Evolutionary conservation across 129 eudicot genomes (phyloP).

Genomic region (Flaveria linearis): DNA sequence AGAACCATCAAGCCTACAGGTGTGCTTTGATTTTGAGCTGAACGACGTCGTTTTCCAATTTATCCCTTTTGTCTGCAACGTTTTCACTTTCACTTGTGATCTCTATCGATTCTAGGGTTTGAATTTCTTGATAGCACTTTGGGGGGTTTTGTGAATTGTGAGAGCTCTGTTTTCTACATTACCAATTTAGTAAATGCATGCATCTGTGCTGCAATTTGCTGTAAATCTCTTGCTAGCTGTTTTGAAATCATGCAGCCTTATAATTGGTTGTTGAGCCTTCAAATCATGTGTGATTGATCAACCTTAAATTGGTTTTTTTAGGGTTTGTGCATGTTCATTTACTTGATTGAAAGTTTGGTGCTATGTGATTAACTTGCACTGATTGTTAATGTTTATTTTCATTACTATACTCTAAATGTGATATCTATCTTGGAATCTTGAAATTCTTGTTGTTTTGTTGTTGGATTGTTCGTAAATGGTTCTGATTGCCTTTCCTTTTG

Average conservation of each 20-base stretch:
- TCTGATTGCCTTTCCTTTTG: constrained; percentile 35
- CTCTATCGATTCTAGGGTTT: constrained; percentile 32
- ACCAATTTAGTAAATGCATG: constrained; percentile 6
- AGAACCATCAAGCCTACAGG: no score
- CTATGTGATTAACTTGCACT: background rate
- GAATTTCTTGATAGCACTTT: constrained; percentile 11
- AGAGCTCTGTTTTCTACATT: constrained; percentile 3
- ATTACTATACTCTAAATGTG: constrained; percentile 18
- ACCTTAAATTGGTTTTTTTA: background rate
- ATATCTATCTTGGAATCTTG: constrained; percentile 7
- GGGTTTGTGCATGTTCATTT: constrained; percentile 2
- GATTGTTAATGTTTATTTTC: background rate
- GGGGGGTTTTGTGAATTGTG: constrained; percentile 23
- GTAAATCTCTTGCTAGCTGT: background rate
- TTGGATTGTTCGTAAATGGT: constrained; percentile 26
- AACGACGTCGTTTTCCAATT: background rate
- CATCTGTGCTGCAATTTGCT: constrained; percentile 15
- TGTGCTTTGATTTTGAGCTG: no score
- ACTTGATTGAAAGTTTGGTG: constrained; percentile 4
- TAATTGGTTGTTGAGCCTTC: background rate
- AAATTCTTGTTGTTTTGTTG: background rate
- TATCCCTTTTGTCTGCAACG: no score
- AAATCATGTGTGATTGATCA: constrained; percentile 16
- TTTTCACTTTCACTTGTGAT: background rate
- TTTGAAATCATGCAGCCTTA: background rate